These are phyloP conservation scores for Pseudogymnoascus pannorum DNA, from an alignment of 2,329 filamentous ascomycete species.

Conservation along the genomic window DNA sequence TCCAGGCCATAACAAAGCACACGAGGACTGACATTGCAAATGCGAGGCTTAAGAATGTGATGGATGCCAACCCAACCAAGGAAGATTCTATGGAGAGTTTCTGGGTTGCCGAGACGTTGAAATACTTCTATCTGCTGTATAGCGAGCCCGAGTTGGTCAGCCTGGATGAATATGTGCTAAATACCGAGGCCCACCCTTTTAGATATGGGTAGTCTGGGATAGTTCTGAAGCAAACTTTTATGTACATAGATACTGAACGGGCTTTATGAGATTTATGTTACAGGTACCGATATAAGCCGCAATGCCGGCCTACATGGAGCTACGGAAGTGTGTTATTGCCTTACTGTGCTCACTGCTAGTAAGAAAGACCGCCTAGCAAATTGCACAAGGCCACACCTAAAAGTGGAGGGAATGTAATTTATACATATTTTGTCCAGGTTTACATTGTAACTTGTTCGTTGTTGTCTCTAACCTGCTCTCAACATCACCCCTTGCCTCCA, in stretches of 20 bases:
- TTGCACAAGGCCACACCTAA: neutral
- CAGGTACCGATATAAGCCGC: neutral
- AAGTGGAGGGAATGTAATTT: neutral
- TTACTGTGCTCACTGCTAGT: neutral
- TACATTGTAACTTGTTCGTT: neutral
- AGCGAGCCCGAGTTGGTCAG: conserved; percentile 43
- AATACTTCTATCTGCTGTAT: conserved; percentile 53
- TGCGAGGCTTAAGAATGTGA: conserved; percentile 37
- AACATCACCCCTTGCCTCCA: neutral
- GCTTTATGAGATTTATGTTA: neutral
- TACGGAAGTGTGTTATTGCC: neutral
- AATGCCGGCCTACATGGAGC: neutral
- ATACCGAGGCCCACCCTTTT: conserved; percentile 28
- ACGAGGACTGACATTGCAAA: conserved; percentile 37
- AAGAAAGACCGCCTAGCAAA: neutral
- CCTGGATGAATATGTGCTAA: conserved; percentile 53
- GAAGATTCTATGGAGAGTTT: conserved; percentile 51
- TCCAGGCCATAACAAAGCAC: conserved; percentile 37
- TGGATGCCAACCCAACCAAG: conserved; percentile 18
- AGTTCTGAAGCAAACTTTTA: neutral
- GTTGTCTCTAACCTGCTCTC: neutral
- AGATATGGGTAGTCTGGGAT: conserved; percentile 13
- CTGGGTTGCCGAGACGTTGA: conserved; percentile 55
- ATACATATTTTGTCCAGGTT: neutral
- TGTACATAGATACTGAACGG: neutral